These are phyloP conservation scores for Penicillium alfredii DNA, from an alignment of 495 filamentous ascomycete genomes.

Conservation along the genomic window DNA sequence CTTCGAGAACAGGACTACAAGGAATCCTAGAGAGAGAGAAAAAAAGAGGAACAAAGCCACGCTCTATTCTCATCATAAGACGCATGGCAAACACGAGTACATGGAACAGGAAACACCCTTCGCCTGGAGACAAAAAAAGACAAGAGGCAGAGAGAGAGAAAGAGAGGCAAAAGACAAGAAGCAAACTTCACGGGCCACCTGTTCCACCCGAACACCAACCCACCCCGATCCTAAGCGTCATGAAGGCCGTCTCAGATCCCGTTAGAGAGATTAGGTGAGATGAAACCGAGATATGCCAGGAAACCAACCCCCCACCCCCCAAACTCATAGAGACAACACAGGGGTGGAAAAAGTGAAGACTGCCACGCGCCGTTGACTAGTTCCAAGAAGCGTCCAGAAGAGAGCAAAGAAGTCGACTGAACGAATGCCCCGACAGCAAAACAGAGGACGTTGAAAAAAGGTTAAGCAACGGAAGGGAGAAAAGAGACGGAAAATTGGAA, in stretches of 20 bases:
- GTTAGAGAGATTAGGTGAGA: slow-evolving; percentile 30
- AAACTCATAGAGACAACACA: slow-evolving; percentile 16
- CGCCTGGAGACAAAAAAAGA: slow-evolving; percentile 16
- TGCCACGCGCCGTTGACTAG: slow-evolving; percentile 22
- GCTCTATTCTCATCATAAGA: slow-evolving; percentile 21
- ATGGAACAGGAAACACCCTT: slow-evolving; percentile 24
- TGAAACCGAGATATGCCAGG: slow-evolving; percentile 26
- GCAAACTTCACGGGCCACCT: too few relatives aligned
- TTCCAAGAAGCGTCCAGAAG: slow-evolving; percentile 13
- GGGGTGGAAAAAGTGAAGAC: slow-evolving; percentile 8
- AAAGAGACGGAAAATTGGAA: slow-evolving; percentile 15
- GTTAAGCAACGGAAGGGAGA: slow-evolving; percentile 17
- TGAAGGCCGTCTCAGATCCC: slow-evolving; percentile 26
- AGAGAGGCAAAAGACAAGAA: too few relatives aligned
- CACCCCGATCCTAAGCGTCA: slow-evolving; percentile 21
- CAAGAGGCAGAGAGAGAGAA: too few relatives aligned
- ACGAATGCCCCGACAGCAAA: slow-evolving; percentile 15
- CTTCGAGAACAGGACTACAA: background rate
- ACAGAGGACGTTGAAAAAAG: slow-evolving; percentile 11
- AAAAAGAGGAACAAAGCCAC: slow-evolving; percentile 15
- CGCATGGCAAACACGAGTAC: slow-evolving; percentile 19
- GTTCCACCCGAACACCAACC: slow-evolving; percentile 32
- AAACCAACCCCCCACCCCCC: slow-evolving; percentile 14
- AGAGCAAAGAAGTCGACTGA: slow-evolving; percentile 1
- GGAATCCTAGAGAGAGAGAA: background rate